Base-by-base conservation (phyloP, 768 basidiomycete genomes). In the Amanita thiersii region DNA sequence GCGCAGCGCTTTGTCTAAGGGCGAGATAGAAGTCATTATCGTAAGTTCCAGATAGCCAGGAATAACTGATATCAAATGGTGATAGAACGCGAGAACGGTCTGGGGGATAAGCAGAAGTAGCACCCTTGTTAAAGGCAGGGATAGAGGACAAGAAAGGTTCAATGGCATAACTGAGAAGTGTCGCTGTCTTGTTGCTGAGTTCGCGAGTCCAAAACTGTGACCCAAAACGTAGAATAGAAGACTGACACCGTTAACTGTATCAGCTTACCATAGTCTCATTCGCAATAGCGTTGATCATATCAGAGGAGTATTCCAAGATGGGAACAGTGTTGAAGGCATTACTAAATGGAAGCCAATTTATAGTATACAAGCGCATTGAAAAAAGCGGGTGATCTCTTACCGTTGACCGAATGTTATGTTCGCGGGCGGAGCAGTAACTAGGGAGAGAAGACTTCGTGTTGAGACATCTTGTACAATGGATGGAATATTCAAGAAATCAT, bases 91-190 rank as follows among this genome's bases (percentile, higher is more conserved):
- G 42, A 0, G 50, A 39, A 36, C 73, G 68, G 19, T 56, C 54
- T 9, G 68, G 67, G 2, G 74, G 76, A 54, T 67, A 78, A 2
- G 77, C 77, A 14, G n/a, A n/a, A n/a, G 72, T 63, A 0, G 56
- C 5, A 18, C 18, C 15, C 6, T 15, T 40, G 47, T 52, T 55
- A 48, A 68, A 59, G 29, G 56, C 56, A 42, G 67, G 62, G 25
- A 69, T 19, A 29, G 47, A 48, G 0, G 70, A 55, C 1, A 74
- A 59, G 62, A 77, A 68, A 1, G 73, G 72, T 43, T 80, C 75
- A 32, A 73, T 63, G 36, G 63, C 67, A 51, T 77, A 75, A 1
- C 65, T 67, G 36, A 69, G 63, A 41, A 64, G 58, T 0, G 47
- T 31, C 6, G 53, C 53, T 14, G 58, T 47, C 18, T 63, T 46